These are phyloP conservation scores for Schizonepeta tenuifolia DNA, from an alignment of 257 asterid species.

Conservation along the genomic window DNA sequence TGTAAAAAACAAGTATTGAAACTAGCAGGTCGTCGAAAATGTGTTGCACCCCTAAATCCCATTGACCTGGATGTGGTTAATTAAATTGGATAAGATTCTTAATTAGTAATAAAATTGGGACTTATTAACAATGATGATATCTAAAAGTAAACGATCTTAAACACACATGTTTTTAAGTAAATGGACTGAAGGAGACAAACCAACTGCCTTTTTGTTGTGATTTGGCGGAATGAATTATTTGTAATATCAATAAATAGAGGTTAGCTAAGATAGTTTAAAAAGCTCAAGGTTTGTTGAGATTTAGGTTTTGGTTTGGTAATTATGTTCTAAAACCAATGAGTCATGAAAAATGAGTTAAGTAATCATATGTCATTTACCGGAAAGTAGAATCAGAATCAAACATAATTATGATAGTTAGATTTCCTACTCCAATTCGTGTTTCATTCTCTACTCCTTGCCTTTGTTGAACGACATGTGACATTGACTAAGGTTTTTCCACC, in stretches of 20 bases:
- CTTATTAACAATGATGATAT: too few relatives aligned
- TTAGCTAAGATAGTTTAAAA: slow-evolving; percentile 22
- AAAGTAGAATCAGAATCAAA: not conserved
- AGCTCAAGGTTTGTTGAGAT: slow-evolving; percentile 22
- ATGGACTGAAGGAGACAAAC: slow-evolving; percentile 34
- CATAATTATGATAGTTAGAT: too few relatives aligned
- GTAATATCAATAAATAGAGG: not conserved
- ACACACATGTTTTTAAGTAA: not conserved
- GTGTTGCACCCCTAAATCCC: not conserved
- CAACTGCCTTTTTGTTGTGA: slow-evolving; percentile 28
- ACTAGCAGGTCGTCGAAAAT: not conserved
- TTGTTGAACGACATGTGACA: too few relatives aligned
- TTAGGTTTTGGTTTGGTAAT: slow-evolving; percentile 14
- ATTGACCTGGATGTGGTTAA: not conserved
- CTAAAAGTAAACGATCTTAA: not conserved
- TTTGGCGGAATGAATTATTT: slow-evolving; percentile 3
- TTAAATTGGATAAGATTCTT: too few relatives aligned
- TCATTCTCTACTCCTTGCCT: too few relatives aligned
- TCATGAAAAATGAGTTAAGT: not conserved
- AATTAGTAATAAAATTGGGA: too few relatives aligned
- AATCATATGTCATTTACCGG: not conserved
- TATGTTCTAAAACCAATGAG: not conserved
- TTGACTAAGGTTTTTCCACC: too few relatives aligned
- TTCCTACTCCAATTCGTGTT: too few relatives aligned
- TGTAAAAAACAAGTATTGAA: not conserved